Evolutionary conservation across 139 green algal species (phyloP), one percentile per base, ranked within the genome.

Genomic region (Picochlorum sp.): DNA sequence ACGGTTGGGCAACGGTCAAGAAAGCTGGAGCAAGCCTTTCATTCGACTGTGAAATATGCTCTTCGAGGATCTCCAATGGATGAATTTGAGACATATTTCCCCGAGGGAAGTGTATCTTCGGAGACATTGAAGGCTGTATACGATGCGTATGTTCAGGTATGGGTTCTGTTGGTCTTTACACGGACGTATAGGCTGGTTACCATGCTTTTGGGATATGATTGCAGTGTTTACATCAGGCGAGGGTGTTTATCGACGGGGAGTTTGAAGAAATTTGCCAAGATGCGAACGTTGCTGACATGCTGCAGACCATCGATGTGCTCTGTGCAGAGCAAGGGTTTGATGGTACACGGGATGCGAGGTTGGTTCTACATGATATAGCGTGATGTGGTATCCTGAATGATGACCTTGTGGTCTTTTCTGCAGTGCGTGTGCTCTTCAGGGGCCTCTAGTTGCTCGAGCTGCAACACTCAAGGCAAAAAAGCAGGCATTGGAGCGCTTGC

Each of bases 51-150:
- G 6, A 66, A 66, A 20, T 66, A 56, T 45, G 60, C 60, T 45
- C 37, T 66, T 41, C 34, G 60, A 56, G 60, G 60, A 21, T 41
- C 38, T 18, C 37, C 60, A 20, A 16, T 16, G 11, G 60, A 66
- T 59, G 60, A 66, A 24, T 52, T 66, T 26, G n/a, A 24, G 14
- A 31, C 37, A 56, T 66, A 66, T 57, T 66, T 66, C 57, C 60
- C 60, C n/a, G n/a, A 65, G 21, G n/a, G 23, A 8, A 20, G 11
- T 56, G 15, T 66, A 44, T 4, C 34, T 13, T 6, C 18, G 15
- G 18, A 21, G 16, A 26, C 38, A 21, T 49, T 66, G n/a, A 34
- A 31, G 37, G 31, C 37, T 9, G 37, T 57, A 38, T 66, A 66
- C 38, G 34, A 57, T 31, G 60, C 47, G 15, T 66, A 66, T 20